phyloP scores from a whole-genome alignment of 1,284 basidiomycete genomes.

The Papiliotrema terrestris region DNA sequence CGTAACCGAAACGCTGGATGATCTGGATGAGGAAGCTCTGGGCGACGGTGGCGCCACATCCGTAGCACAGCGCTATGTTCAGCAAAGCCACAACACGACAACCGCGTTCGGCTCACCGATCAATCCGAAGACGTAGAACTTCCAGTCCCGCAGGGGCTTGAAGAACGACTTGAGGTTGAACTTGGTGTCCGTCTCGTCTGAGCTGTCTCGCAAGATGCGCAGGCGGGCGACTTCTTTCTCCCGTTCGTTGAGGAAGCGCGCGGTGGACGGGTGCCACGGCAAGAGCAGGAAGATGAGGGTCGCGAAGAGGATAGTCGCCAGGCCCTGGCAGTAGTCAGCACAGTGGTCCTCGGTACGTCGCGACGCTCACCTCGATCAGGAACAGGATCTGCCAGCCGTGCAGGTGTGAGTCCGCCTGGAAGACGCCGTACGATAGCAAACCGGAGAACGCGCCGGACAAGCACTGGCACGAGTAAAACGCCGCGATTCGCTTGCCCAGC shows the following conservation, averaged over 20 bases:
- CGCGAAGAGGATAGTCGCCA: conserved; percentile 46
- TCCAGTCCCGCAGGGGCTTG: neutral
- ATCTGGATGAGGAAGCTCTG: conserved; percentile 58
- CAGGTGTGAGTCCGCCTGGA: conserved; percentile 52
- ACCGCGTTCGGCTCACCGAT: neutral
- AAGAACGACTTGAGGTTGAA: neutral
- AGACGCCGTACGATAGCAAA: conserved; percentile 54
- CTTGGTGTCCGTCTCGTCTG: conserved; percentile 46
- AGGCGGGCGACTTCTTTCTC: conserved; percentile 53
- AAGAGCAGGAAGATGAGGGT: conserved; percentile 54
- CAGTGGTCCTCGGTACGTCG: too few species aligned
- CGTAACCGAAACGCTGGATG: conserved; percentile 46
- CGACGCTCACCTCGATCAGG: conserved; percentile 21
- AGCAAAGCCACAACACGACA: neutral
- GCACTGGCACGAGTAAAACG: conserved; percentile 55
- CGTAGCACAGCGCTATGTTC: neutral
- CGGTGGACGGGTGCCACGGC: conserved; percentile 53
- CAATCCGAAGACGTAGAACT: neutral
- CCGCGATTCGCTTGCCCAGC: conserved; percentile 54
- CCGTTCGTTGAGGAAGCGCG: conserved; percentile 50
- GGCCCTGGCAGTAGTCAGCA: conserved; percentile 44
- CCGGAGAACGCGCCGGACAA: conserved; percentile 49
- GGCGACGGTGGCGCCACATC: conserved; percentile 43
- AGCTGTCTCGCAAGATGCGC: conserved; percentile 53
- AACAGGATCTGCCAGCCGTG: conserved; percentile 57